Evolutionary conservation across 1,284 basidiomycete species (phyloP), one percentile per base, ranked within the genome.

Genomic region (Limonomyces culmigenus): DNA sequence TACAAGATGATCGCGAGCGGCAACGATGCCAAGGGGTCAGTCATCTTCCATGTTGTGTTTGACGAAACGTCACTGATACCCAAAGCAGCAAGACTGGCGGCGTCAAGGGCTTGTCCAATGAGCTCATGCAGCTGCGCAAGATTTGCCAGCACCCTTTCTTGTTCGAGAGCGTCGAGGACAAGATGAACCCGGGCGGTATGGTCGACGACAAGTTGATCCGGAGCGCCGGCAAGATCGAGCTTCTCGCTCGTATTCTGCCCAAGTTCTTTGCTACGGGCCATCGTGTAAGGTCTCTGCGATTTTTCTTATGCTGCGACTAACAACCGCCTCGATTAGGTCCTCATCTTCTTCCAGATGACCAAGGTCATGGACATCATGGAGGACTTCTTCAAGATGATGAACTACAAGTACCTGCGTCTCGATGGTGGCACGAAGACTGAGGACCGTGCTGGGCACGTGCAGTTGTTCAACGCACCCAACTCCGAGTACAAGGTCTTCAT

Each of bases 341-440:
- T 98, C 42, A 96, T 98, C 53, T 97, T 97, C 74, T 97, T 97
- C 79, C 93, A 98, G 59, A 97, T 97, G 93, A 97, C 93, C 5
- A 76, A 91, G 49, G 91, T 97, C 53, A 97, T 98, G 93, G 91
- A 96, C 47, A 96, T 98, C 54, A 93, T 98, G 74, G 91, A 95
- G 52, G 95, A 98, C 54, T 99, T 96, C 54, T 63, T 97, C 53
- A 85, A 86, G 51, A 84, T 81, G 66, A 78, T 84, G 62, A 73
- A 74, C 14, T 91, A 78, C 70, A 83, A 87, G 52, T 86, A 92
- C 56, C 76, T 97, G 36, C 88, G 95, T 47, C 67, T 99, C 17
- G 95, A 98, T 57, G 95, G 95, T 67, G 83, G 86, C 12, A 98
- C 95, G 29, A 97, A 97, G 65, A 93, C 92, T 12, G 95, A 98